Base-by-base conservation (phyloP, 139 green algal genomes). In the Haematococcus sp. region DNA sequence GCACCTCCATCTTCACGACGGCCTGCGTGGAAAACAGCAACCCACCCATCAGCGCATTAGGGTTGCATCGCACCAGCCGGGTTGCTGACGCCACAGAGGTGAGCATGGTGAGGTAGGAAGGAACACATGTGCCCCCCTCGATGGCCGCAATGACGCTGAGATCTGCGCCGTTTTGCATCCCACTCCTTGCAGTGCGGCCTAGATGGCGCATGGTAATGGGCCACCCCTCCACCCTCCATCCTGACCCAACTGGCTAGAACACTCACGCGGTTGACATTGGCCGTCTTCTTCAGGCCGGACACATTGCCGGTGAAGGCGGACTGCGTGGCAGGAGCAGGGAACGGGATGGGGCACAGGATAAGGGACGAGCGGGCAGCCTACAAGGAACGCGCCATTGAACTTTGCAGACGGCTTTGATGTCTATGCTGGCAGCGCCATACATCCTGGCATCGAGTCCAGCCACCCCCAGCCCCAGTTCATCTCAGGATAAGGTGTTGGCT, bases 301-400 rank as follows among this genome's bases (percentile, higher is more conserved):
- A 78, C 71, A 66, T 66, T 81, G 68, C 82, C 82, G 49, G 78
- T 77, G 68, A 88, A 84, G 60, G 60, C 74, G 74, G 59, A 79
- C 81, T 87, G 81, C 77, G 32, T 63, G 31, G 60, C 16, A 11
- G 33, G 44, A 49, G 17, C 22, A 43, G 68, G 73, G 25, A 46
- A n/a, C 19, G 30, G 67, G 34, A 9, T 33, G 63, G 67, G 56
- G 56, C 4, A 34, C 23, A 25, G 56, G 25, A 27, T 22, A 27
- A 35, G 58, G 11, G 58, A 65, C 25, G 27, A 34, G 16, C 20
- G 35, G 58, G 20, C 20, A 22, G 58, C 3, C 4, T 4, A 40
- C 13, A 23, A n/a, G n/a, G n/a, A 34, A 33, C 25, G 58, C 32
- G 17, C 2, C 51, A 31, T 11, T 28, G 5, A 5, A 31, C 30